Evolutionary conservation across 2,329 filamentous ascomycete species (phyloP).

Genomic region (Fusarium paranaense): DNA sequence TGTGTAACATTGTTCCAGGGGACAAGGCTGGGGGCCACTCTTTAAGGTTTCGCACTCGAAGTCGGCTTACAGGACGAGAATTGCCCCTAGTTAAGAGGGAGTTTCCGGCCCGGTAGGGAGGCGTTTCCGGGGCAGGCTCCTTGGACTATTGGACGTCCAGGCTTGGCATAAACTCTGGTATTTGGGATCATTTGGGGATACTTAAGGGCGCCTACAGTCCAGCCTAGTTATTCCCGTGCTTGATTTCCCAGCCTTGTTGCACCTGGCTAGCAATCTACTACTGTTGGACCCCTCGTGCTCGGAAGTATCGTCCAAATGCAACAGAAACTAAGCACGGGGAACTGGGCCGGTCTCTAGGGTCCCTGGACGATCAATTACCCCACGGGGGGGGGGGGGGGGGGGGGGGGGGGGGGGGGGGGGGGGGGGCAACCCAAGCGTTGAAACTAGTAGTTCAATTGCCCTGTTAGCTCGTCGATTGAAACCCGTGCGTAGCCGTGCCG

Average conservation of each 20-base stretch:
- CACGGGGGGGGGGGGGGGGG: accelerated
- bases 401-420: accelerated
- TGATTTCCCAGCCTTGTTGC: background rate
- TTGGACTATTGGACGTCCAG: background rate
- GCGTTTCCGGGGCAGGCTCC: background rate
- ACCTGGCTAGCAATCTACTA: no score
- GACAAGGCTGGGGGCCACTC: background rate
- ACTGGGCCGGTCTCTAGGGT: background rate
- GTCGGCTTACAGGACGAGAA: background rate
- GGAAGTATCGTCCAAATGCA: background rate
- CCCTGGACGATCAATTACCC: background rate
- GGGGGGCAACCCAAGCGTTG: background rate
- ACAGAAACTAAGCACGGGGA: background rate
- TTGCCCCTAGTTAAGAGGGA: background rate
- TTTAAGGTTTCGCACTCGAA: background rate
- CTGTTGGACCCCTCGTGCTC: no score
- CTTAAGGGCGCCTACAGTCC: background rate
- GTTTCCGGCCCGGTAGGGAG: background rate
- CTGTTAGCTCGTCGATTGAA: background rate
- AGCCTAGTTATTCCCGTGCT: background rate
- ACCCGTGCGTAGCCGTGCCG: background rate
- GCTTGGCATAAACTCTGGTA: background rate
- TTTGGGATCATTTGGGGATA: background rate
- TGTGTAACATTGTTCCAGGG: background rate
- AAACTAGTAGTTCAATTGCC: background rate